Percentiles rank a stretch among this genome's conserved stretches.
Conservation (phyloP, 352 stramenopile species). For the Phytopythium vexans region DNA sequence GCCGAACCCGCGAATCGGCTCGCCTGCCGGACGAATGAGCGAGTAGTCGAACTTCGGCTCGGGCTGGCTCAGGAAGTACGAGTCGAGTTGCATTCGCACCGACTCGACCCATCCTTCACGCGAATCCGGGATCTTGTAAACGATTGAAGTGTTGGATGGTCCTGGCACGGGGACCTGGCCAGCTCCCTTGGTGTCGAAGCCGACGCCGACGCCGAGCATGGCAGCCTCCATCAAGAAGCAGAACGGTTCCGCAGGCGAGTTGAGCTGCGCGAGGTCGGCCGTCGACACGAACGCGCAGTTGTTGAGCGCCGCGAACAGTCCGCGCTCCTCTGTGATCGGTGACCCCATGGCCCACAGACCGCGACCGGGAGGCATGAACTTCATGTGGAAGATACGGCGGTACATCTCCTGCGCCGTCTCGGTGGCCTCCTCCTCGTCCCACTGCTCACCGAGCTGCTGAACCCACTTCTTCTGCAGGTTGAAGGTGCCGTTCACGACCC, state of each 20-base stretch:
- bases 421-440: slow-evolving; percentile 60
- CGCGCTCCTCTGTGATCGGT: slow-evolving; percentile 82
- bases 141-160: slow-evolving; percentile 11
- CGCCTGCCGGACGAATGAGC: slow-evolving; percentile 73
- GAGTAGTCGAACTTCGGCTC: slow-evolving; percentile 78
- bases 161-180: slow-evolving; percentile 48
- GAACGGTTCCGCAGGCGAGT: slow-evolving; percentile 78
- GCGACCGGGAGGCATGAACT: slow-evolving; percentile 91
- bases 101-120: slow-evolving; percentile 88
- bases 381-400: slow-evolving; percentile 91
- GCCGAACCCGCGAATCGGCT: slow-evolving; percentile 89
- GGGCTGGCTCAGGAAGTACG: slow-evolving; percentile 65
- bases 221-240: slow-evolving; percentile 95
- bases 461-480: slow-evolving; percentile 91
- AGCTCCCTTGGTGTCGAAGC: slow-evolving; percentile 92
- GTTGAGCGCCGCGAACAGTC: slow-evolving; percentile 89
- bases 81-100: slow-evolving; percentile 75
- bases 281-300: slow-evolving; percentile 94
- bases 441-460: slow-evolving; percentile 38
- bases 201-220: slow-evolving; percentile 93
- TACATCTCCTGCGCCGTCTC: slow-evolving; percentile 88
- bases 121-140: slow-evolving; percentile 52
- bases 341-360: slow-evolving; percentile 94
- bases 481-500: slow-evolving; percentile 93
- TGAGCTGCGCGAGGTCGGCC: slow-evolving; percentile 49